Conservation (phyloP, 179 eudicot genomes). For the Corrigiola litoralis region DNA sequence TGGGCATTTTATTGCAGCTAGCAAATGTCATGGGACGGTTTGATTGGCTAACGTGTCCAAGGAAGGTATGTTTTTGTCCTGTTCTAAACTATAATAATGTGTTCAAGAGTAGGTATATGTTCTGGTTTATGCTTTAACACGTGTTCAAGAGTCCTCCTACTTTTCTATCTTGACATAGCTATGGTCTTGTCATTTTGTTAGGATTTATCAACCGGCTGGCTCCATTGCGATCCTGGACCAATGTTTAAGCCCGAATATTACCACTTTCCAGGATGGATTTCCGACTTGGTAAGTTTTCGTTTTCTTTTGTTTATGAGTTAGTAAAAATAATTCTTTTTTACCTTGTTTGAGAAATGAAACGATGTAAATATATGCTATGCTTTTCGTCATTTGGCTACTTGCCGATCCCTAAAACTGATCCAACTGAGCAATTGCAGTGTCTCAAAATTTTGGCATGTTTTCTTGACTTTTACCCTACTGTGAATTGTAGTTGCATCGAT, state of each 20-base stretch:
- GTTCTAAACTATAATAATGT: background rate
- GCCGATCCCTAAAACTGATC: no score
- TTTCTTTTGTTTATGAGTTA: conserved; percentile 3
- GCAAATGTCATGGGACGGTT: conserved; percentile 83
- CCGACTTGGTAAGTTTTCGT: conserved; percentile 55
- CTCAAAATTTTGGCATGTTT: no score
- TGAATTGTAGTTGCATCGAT: no score
- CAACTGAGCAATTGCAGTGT: no score
- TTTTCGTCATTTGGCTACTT: no score
- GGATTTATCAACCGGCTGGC: conserved; percentile 99
- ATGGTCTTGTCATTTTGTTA: no score
- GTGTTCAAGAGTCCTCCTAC: no score
- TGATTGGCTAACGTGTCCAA: conserved; percentile 91
- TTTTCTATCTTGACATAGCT: no score
- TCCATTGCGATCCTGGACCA: conserved; percentile 91
- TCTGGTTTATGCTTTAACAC: no score
- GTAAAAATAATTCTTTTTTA: background rate
- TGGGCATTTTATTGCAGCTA: conserved; percentile 42
- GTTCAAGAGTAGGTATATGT: no score
- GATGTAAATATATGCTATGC: background rate
- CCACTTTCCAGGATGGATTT: conserved; percentile 56
- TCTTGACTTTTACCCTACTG: no score
- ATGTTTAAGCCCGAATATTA: conserved; percentile 68
- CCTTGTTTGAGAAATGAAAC: background rate
- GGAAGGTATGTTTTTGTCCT: conserved; percentile 50